Base-by-base conservation (phyloP, 129 eudicot genomes). In the Helichrysum umbraculigerum region DNA sequence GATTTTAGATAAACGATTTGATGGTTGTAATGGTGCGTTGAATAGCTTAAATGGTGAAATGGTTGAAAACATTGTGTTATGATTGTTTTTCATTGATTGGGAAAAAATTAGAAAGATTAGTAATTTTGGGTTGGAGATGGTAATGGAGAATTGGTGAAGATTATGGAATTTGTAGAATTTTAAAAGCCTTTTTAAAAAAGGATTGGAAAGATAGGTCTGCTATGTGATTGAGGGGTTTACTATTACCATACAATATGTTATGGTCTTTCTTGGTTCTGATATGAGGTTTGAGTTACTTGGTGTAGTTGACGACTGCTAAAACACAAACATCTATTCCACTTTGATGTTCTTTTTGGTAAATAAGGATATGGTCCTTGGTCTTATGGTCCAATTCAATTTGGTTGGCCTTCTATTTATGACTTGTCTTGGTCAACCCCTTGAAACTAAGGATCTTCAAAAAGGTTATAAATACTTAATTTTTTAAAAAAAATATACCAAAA, bases 41-140 rank as follows among this genome's bases (percentile, higher is more conserved):
- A 80, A 44, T 70, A 80, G 61, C 64, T 74, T 80, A 29, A 63
- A 71, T 51, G 83, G 73, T 4, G 83, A 15, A 8, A 22, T 68
- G 29, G 83, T 68, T 2, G 83, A 21, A 21, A 56, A 75, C 21
- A 59, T 17, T 11, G 84, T 58, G 76, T 74, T 67, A 42, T 74
- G 84, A 44, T 74, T 74, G 70, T 44, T 67, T 74, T 80, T 80
- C 84, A 80, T 80, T 58, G 80, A 66, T 41, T 65, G 0, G 10
- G 25, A 15, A 34, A 7, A 34, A 32, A 32, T 32, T 32, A 32
- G 34, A 32, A 32, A 32, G 34, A 32, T 32, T 32, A 2, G 7
- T 12, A 37, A 37, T 29, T 52, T 54, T 71, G 65, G 30, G 17
- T 16, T 71, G 76, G 76, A 51, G 64, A 54, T 12, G 47, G 14